Percentiles rank a stretch among this genome's conserved stretches.
These are phyloP conservation scores for Tripidium arundinaceum DNA, from an alignment of 202 grass and related monocot genomes.

Conservation along the genomic window DNA sequence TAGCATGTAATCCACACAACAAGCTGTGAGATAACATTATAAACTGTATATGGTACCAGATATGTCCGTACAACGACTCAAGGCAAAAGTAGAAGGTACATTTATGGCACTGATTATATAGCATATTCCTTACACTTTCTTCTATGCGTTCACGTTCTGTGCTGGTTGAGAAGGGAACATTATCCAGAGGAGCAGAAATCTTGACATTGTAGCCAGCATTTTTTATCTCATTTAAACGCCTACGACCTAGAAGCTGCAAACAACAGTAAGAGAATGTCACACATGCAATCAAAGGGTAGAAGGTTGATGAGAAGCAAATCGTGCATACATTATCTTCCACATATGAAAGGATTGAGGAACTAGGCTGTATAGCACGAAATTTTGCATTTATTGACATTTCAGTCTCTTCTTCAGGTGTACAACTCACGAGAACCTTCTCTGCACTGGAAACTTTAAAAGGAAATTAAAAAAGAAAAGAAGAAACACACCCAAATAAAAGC, in stretches of 20 bases:
- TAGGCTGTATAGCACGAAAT: constrained; percentile 79
- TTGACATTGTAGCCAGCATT: constrained; percentile 88
- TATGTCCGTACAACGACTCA: background rate
- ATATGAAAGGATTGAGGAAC: constrained; percentile 72
- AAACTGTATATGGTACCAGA: background rate
- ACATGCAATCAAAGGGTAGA: background rate
- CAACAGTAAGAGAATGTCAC: constrained; percentile 19
- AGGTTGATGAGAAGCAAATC: background rate
- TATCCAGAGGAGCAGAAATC: constrained; percentile 86
- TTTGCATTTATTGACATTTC: constrained; percentile 95
- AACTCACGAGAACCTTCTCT: constrained; percentile 50
- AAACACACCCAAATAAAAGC: background rate
- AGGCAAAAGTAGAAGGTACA: constrained; percentile 14
- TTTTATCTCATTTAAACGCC: constrained; percentile 80
- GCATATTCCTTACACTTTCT: constrained; percentile 58
- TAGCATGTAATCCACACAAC: background rate
- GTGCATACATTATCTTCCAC: constrained; percentile 84
- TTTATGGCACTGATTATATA: constrained; percentile 26
- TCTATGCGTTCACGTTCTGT: constrained; percentile 78
- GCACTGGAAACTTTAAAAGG: constrained; percentile 32
- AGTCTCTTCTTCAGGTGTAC: constrained; percentile 42
- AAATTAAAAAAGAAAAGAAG: background rate
- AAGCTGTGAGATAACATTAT: background rate
- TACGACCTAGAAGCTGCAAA: constrained; percentile 78
- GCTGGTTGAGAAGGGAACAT: constrained; percentile 73